Evolutionary conservation across 371 early-diverging fungal genomes (phyloP).

Genomic region (Phascolomyces articulosus): DNA sequence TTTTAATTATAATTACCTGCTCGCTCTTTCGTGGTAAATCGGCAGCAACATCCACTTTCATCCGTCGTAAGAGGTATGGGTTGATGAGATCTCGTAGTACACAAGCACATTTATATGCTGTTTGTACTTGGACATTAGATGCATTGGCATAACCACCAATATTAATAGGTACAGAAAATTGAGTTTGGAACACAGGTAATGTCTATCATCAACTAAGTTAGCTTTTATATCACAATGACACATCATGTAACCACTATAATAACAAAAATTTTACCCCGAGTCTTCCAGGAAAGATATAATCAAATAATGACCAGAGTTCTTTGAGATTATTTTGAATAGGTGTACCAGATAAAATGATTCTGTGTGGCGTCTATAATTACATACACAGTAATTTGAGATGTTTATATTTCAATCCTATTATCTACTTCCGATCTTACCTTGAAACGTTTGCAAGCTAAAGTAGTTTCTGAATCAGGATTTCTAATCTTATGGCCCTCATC

Average conservation of each 20-base stretch:
- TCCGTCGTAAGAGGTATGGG: constrained; percentile 92
- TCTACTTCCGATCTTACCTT: constrained; percentile 26
- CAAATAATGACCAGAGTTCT: constrained; percentile 97
- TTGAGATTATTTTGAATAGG: constrained; percentile 98
- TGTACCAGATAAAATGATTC: constrained; percentile 95
- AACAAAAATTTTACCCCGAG: constrained; percentile 67
- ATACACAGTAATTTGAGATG: neutral
- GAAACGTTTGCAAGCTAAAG: constrained; percentile 85
- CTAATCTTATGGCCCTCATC: constrained; percentile 99
- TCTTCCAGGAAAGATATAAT: constrained; percentile 94
- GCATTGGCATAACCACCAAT: constrained; percentile 95
- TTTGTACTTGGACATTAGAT: constrained; percentile 84
- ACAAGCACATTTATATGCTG: constrained; percentile 91
- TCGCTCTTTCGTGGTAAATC: constrained; percentile 94
- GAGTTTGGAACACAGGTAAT: constrained; percentile 88
- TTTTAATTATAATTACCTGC: constrained; percentile 55
- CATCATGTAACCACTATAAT: constrained; percentile 3
- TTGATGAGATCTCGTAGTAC: constrained; percentile 91
- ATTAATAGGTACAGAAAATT: constrained; percentile 92
- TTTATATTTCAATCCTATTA: neutral
- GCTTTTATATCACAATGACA: neutral
- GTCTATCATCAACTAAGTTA: constrained; percentile 47
- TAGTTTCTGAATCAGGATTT: constrained; percentile 93
- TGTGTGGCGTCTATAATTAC: constrained; percentile 70
- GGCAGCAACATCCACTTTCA: constrained; percentile 93